A percentile compares a stretch with the other conserved stretches of the same genome.
phyloP scores from a whole-genome alignment of 306 rosid genomes.

The Fragaria nilgerrensis region DNA sequence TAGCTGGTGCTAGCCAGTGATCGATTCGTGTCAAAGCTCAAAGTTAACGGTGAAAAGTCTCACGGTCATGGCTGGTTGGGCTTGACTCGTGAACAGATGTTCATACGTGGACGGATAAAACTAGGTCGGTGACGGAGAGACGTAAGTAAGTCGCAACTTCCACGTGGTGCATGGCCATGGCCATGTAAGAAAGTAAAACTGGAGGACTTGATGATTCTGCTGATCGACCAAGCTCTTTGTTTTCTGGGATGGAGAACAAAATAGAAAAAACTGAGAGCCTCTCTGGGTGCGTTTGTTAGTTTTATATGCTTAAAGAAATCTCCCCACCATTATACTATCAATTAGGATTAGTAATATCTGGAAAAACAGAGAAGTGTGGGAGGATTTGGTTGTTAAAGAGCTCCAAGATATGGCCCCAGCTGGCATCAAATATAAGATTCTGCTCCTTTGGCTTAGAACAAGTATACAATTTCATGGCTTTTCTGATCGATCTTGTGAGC shows the following conservation, averaged over 20 bases:
- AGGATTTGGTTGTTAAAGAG: slow-evolving; percentile 8
- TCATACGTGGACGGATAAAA: slow-evolving; percentile 27
- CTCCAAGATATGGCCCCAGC: slow-evolving; percentile 3
- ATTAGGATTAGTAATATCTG: neutral
- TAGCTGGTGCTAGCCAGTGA: neutral
- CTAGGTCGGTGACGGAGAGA: neutral
- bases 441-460: neutral
- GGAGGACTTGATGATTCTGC: neutral
- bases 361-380: neutral
- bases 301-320: neutral
- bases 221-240: neutral
- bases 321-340: neutral
- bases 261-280: neutral
- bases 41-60: neutral
- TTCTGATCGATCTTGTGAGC: neutral
- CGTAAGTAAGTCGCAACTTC: slow-evolving; percentile 27
- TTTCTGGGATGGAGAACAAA: neutral
- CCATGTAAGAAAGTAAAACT: neutral
- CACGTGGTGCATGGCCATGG: slow-evolving; percentile 23
- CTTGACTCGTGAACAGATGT: slow-evolving; percentile 20
- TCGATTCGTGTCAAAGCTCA: neutral
- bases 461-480: neutral
- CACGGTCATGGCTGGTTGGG: slow-evolving; percentile 12
- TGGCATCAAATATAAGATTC: neutral
- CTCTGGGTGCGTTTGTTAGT: neutral